Evolutionary conservation across 495 filamentous ascomycete genomes (phyloP), one percentile per base, ranked within the genome.

Genomic region (Penicillium pulvis): DNA sequence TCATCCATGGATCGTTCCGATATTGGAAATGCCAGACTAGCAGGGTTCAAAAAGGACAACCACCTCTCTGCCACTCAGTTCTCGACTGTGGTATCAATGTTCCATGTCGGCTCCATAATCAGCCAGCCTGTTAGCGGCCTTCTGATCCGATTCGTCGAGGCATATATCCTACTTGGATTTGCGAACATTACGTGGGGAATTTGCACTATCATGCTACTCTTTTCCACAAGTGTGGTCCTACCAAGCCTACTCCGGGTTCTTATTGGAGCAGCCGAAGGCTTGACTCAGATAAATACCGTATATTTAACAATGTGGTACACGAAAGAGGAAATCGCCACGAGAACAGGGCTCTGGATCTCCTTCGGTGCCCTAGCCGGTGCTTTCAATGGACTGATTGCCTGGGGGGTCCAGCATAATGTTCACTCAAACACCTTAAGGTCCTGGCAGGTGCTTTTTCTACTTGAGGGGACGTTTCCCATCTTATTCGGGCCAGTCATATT

Each of bases 51-150:
- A 6, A 20, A 44, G 3, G 42, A 44, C 42, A 44, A 44, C 20
- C 42, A 44, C 20, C 42, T 44, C n/a, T 44, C 42, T 19, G n/a
- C 42, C n/a, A 44, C 10, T n/a, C 42, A 44, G 4, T 44, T 44
- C 20, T 44, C 42, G 20, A 11, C 17, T 20, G 7, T 44, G 4
- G 42, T 44, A 3, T 44, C 42, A 16, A 19, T 44, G 17, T 44
- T 44, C 42, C 20, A 44, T 2, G 7, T 23, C n/a, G 42, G 42
- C 5, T 19, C n/a, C 17, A 44, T 44, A 44, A 1, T 44, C 42
- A 23, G 42, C 6, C 42, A 44, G 17, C 42, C 42, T 19, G 20
- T 44, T 12, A n/a, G 42, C 11, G 42, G 17, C 6, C 42, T 44
- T 19, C 42, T 44, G 6, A 44, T 44, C 20, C 42, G 20, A 44